phyloP scores from a whole-genome alignment of 2,329 filamentous ascomycete species.

The Sporothrix brasiliensis region DNA sequence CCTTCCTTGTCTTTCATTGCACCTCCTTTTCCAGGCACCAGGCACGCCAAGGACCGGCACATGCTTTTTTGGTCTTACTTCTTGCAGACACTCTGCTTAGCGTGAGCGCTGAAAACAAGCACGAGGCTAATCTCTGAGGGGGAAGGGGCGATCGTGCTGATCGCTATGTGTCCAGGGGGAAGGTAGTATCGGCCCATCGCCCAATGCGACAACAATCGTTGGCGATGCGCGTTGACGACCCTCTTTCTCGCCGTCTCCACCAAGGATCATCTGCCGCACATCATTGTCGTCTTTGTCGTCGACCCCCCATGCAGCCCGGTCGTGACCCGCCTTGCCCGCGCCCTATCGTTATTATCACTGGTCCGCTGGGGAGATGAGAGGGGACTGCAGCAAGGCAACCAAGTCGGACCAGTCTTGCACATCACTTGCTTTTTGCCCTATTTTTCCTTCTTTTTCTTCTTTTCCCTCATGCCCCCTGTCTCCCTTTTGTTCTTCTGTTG shows the following conservation, averaged over 20 bases:
- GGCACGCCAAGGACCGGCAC: constrained; percentile 26
- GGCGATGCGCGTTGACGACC: not conserved
- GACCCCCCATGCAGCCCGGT: not conserved
- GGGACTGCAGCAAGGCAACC: not conserved
- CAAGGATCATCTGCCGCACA: constrained; percentile 16
- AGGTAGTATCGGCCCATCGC: constrained; percentile 20
- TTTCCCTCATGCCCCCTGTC: too few relatives aligned
- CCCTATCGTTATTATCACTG: constrained; percentile 13
- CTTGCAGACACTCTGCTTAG: not conserved
- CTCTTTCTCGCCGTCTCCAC: too few relatives aligned
- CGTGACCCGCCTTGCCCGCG: not conserved
- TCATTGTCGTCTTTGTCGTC: not conserved
- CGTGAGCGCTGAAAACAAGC: not conserved
- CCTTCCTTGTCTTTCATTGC: not conserved
- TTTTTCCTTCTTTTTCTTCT: not conserved
- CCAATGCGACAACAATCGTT: not conserved
- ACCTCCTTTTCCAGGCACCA: constrained; percentile 6
- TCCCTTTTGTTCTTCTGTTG: too few relatives aligned
- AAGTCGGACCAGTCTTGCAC: not conserved
- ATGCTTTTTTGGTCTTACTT: constrained; percentile 5
- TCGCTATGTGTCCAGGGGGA: constrained; percentile 23
- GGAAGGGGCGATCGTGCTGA: constrained; percentile 17
- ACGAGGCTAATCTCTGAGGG: constrained; percentile 18
- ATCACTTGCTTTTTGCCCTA: not conserved
- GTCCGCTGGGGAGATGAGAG: constrained; percentile 26